Evolutionary conservation across 768 basidiomycete species (phyloP).

Genomic region (Suillus ampliporus): DNA sequence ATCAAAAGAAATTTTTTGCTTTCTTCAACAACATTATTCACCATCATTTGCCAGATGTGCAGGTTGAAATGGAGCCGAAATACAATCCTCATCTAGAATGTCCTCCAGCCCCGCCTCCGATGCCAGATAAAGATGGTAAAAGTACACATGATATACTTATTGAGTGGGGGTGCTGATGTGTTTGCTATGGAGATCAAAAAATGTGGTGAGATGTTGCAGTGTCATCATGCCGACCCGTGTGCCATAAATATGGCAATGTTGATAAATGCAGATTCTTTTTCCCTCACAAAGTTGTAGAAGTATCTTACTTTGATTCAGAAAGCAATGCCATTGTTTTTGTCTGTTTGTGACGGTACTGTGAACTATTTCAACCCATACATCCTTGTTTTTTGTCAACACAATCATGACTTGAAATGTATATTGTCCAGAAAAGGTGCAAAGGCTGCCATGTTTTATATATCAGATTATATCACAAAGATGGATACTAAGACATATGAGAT

Average conservation of each 20-base stretch:
- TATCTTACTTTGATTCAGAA: constrained; percentile 34
- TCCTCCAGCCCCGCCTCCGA: constrained; percentile 20
- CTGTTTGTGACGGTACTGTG: constrained; percentile 31
- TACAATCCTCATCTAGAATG: constrained; percentile 31
- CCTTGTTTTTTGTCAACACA: constrained; percentile 39
- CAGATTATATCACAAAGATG: constrained; percentile 43
- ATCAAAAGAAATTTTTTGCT: constrained; percentile 28
- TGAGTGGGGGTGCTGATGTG: constrained; percentile 15
- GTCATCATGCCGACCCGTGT: constrained; percentile 26
- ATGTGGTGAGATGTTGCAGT: constrained; percentile 28
- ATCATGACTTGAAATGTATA: constrained; percentile 43
- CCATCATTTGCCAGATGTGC: constrained; percentile 35
- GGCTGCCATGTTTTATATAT: constrained; percentile 43
- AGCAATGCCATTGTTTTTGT: constrained; percentile 37
- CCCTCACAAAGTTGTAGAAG: constrained; percentile 38
- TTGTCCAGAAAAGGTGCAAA: constrained; percentile 40
- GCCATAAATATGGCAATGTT: constrained; percentile 38
- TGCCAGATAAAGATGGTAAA: no score
- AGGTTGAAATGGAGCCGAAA: constrained; percentile 17
- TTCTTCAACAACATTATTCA: constrained; percentile 41
- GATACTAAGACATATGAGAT: constrained; percentile 34
- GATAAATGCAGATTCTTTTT: constrained; percentile 36
- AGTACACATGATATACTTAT: no score
- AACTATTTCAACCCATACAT: constrained; percentile 42
- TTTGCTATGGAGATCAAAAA: constrained; percentile 25